Conservation (phyloP, 83 land plant species). For the Picea abies region DNA sequence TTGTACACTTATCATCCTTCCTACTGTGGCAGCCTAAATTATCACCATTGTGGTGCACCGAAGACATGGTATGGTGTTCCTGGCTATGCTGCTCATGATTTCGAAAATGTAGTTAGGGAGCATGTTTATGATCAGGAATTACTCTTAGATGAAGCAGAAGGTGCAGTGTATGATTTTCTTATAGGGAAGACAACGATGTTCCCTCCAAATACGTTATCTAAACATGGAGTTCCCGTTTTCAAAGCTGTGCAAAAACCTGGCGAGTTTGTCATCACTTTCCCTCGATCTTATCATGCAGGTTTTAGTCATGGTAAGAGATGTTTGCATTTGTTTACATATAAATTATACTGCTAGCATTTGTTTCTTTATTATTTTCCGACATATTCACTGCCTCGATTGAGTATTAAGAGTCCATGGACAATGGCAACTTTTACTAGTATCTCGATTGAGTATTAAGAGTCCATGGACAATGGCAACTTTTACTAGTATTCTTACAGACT, state of each 20-base stretch:
- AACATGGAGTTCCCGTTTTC: slow-evolving; percentile 77
- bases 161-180: slow-evolving; percentile 89
- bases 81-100: slow-evolving; percentile 72
- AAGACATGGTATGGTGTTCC: slow-evolving; percentile 96
- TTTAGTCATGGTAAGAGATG: slow-evolving; percentile 86
- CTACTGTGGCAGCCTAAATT: slow-evolving; percentile 66
- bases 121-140: slow-evolving; percentile 73
- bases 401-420: background rate
- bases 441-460: background rate
- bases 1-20: slow-evolving; percentile 7
- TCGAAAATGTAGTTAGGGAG: slow-evolving; percentile 72
- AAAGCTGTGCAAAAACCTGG: slow-evolving; percentile 97
- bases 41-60: slow-evolving; percentile 95
- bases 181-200: slow-evolving; percentile 78
- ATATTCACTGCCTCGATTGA: background rate
- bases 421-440: no score
- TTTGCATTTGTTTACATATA: background rate
- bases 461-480: background rate
- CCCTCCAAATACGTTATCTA: slow-evolving; percentile 63
- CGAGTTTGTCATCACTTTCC: slow-evolving; percentile 94
- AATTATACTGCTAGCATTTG: background rate
- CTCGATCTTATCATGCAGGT: slow-evolving; percentile 97
- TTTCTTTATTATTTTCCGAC: background rate
- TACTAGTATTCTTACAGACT: background rate
- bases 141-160: slow-evolving; percentile 62